Percentiles rank a stretch among this genome's conserved stretches.
Evolutionary conservation across 202 grass and related monocot genomes (phyloP).

Genomic region (Panicum virgatum): DNA sequence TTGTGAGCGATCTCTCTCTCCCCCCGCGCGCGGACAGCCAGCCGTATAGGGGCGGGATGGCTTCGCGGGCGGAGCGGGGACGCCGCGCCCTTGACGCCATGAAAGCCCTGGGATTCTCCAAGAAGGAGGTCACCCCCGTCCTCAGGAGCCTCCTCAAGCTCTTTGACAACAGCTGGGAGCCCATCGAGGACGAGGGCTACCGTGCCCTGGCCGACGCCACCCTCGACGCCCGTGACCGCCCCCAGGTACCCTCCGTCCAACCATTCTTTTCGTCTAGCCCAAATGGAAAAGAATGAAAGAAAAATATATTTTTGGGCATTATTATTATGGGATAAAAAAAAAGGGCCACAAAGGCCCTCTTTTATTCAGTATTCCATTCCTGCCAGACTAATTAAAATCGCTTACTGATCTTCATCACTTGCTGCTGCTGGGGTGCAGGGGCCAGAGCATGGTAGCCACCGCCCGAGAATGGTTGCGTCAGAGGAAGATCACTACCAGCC

Average conservation of each 20-base stretch:
- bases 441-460: not conserved
- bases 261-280: not conserved
- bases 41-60: not conserved
- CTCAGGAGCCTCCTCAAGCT: constrained; percentile 56
- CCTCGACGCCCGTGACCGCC: constrained; percentile 35
- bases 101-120: not conserved
- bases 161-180: constrained; percentile 64
- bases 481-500: not conserved
- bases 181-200: constrained; percentile 77
- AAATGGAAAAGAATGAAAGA: not conserved
- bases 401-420: not conserved
- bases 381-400: not conserved
- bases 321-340: not conserved
- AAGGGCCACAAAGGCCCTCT: not conserved
- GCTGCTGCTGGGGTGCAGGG: not conserved
- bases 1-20: not conserved
- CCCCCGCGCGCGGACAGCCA: not conserved
- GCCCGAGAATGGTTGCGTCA: not conserved
- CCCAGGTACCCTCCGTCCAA: not conserved
- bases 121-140: not conserved
- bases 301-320: not conserved
- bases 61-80: not conserved
- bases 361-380: not conserved
- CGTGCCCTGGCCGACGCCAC: constrained; percentile 64
- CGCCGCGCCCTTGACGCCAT: not conserved